phyloP scores from a whole-genome alignment of 768 basidiomycete species.

The Termitomyces sp. region DNA sequence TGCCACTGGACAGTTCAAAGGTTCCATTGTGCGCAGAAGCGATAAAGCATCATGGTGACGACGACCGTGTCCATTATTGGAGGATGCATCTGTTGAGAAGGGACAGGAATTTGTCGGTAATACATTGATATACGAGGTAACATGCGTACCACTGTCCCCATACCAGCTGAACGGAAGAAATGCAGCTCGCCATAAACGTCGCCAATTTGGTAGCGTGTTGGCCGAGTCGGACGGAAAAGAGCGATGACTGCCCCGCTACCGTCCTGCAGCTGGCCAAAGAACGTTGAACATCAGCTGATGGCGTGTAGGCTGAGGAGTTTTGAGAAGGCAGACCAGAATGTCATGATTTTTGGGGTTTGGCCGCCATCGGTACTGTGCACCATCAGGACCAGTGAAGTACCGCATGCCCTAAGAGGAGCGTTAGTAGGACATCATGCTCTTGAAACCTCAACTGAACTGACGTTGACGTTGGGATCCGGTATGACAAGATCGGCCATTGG shows the following conservation, averaged over 20 bases:
- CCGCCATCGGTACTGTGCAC: conserved; percentile 77
- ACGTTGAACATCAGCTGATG: conserved; percentile 15
- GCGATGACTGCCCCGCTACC: conserved; percentile 67
- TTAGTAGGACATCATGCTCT: conserved; percentile 11
- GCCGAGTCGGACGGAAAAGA: conserved; percentile 75
- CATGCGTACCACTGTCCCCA: conserved; percentile 73
- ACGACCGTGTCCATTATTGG: conserved; percentile 90
- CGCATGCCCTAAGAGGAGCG: conserved; percentile 49
- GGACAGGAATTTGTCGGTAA: conserved; percentile 15
- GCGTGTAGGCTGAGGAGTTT: conserved; percentile 15
- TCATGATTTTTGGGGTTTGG: conserved; percentile 60
- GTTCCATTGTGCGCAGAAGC: conserved; percentile 63
- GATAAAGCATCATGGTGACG: conserved; percentile 83
- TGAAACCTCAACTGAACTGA: conserved; percentile 33
- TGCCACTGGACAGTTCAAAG: conserved; percentile 29
- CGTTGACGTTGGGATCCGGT: conserved; percentile 59
- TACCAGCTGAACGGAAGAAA: conserved; percentile 75
- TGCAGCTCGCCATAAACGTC: conserved; percentile 87
- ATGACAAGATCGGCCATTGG: conserved; percentile 85
- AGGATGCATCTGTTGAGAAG: conserved; percentile 70
- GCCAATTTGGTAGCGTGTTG: conserved; percentile 80
- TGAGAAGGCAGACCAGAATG: conserved; percentile 48
- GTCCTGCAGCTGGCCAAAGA: conserved; percentile 63
- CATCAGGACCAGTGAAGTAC: conserved; percentile 81
- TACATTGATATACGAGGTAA: conserved; percentile 17